Percentiles rank a stretch among this genome's conserved stretches.
These are phyloP conservation scores for Cynanchum wilfordii DNA, from an alignment of 257 asterid species.

Conservation along the genomic window DNA sequence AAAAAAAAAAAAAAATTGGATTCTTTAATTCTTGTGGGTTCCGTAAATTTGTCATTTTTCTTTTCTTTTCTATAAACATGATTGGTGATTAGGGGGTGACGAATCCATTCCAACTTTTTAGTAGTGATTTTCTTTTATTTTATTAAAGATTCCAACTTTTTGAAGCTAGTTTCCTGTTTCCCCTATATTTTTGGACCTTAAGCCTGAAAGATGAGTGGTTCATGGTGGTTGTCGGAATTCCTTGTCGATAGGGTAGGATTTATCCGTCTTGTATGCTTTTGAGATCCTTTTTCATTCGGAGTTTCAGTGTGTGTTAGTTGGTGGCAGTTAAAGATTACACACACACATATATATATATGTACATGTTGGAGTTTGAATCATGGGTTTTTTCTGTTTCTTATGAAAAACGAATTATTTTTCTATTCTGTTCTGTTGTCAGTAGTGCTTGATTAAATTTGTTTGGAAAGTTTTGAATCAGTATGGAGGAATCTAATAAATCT, in stretches of 20 bases:
- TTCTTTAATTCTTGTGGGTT: background rate
- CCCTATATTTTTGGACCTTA: background rate
- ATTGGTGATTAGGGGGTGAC: background rate
- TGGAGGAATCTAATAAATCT: background rate
- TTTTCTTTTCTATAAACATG: background rate
- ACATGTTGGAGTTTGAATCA: background rate
- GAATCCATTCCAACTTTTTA: background rate
- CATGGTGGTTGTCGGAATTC: background rate
- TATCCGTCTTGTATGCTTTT: background rate
- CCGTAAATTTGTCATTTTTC: background rate
- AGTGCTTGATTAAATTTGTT: background rate
- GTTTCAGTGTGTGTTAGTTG: background rate
- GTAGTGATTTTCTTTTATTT: background rate
- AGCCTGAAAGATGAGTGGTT: constrained; percentile 4
- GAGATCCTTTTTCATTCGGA: background rate
- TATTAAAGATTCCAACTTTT: background rate
- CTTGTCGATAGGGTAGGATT: background rate
- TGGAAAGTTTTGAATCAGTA: background rate
- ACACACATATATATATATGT: background rate
- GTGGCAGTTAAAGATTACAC: background rate
- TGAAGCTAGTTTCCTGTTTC: background rate
- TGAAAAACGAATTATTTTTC: too few relatives aligned
- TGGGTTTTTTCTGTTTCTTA: background rate
- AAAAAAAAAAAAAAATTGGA: background rate
- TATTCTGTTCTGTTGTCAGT: background rate